Conservation (phyloP, 2,329 filamentous ascomycete species). For the Ustilaginoidea virens region DNA sequence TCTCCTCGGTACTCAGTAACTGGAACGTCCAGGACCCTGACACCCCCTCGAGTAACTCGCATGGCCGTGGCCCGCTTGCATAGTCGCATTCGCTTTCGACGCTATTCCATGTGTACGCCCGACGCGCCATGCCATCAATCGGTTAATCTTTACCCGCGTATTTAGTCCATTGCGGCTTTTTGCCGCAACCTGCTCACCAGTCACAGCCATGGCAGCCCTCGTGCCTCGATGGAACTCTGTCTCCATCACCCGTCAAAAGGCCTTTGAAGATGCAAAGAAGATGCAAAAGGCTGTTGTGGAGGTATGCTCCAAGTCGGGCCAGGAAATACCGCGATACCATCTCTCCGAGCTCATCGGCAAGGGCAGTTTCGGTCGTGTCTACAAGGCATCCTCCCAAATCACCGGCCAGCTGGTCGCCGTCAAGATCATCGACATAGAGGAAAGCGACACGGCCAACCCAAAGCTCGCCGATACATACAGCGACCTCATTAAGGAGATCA, state of each 20-base stretch:
- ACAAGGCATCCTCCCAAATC: constrained; percentile 40
- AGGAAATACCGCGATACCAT: constrained; percentile 48
- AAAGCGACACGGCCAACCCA: constrained; percentile 52
- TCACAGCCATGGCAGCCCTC: constrained; percentile 26
- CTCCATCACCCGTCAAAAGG: constrained; percentile 38
- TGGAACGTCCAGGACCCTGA: no score
- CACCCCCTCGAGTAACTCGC: no score
- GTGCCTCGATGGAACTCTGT: constrained; percentile 25
- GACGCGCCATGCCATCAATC: no score
- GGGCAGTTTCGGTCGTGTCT: constrained; percentile 59
- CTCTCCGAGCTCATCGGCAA: constrained; percentile 61
- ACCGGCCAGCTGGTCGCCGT: constrained; percentile 48
- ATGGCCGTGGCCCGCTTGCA: no score
- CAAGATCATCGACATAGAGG: constrained; percentile 76
- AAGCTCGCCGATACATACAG: constrained; percentile 51
- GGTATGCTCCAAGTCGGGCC: constrained; percentile 41
- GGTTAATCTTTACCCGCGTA: no score
- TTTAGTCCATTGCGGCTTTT: no score
- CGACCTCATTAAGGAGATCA: constrained; percentile 54
- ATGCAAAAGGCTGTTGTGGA: constrained; percentile 52
- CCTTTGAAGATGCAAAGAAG: constrained; percentile 53
- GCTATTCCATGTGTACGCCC: no score
- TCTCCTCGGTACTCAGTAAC: no score
- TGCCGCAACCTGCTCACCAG: no score
- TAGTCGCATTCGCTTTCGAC: no score